Evolutionary conservation across 768 basidiomycete genomes (phyloP).

Genomic region (Suillus fuscotomentosus): DNA sequence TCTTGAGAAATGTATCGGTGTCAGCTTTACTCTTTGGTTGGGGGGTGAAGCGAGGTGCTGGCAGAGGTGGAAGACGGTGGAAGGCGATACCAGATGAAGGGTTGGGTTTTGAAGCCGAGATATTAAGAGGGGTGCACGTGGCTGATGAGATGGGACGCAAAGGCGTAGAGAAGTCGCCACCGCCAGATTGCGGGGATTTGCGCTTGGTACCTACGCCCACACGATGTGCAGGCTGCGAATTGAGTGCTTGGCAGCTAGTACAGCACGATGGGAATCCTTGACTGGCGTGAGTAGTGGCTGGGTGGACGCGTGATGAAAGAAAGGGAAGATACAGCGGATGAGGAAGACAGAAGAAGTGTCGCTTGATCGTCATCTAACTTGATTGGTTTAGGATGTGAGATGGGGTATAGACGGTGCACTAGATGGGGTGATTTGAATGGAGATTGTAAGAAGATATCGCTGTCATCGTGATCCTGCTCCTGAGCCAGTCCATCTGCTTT

Average conservation of each 20-base stretch:
- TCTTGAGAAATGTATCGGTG: conserved; percentile 38
- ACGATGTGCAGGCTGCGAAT: conserved; percentile 19
- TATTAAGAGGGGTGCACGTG: conserved; percentile 34
- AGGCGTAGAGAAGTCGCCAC: conserved; percentile 50
- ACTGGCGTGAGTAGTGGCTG: conserved; percentile 62
- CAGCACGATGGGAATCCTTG: conserved; percentile 47
- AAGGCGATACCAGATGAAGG: conserved; percentile 34
- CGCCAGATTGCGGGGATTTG: conserved; percentile 43
- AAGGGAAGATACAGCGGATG: conserved; percentile 38
- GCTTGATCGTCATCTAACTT: conserved; percentile 54
- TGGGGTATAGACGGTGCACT: conserved; percentile 41
- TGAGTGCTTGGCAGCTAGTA: conserved; percentile 36
- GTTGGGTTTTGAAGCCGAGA: conserved; percentile 32
- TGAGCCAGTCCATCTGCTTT: conserved; percentile 29
- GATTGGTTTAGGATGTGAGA: conserved; percentile 15
- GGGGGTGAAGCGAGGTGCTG: conserved; percentile 29
- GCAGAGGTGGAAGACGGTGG: conserved; percentile 33
- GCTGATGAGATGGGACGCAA: conserved; percentile 39
- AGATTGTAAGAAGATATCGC: conserved; percentile 52
- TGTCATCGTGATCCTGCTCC: conserved; percentile 36
- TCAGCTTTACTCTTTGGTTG: conserved; percentile 35
- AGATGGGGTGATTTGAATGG: conserved; percentile 47
- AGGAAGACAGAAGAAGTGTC: conserved; percentile 54
- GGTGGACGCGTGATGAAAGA: conserved; percentile 43
- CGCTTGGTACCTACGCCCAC: conserved; percentile 60